Evolutionary conservation across 2,329 filamentous ascomycete genomes (phyloP).

Genomic region (Tetracladium maxilliforme): DNA sequence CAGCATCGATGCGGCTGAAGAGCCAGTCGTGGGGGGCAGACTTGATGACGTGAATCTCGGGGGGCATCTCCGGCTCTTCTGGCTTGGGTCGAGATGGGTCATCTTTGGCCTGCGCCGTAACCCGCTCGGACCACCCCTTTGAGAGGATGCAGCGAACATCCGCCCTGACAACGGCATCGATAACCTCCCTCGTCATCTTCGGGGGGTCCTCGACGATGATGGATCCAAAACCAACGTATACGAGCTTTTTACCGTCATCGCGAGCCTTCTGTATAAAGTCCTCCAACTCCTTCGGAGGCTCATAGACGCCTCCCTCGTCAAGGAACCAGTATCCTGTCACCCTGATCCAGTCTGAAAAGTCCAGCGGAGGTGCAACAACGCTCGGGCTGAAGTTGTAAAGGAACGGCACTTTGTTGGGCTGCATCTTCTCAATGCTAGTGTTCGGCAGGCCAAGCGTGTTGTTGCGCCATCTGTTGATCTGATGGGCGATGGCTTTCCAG

Average conservation of each 20-base stretch:
- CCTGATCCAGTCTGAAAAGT: constrained; percentile 95
- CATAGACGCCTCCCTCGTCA: constrained; percentile 55
- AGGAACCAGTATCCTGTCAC: constrained; percentile 98
- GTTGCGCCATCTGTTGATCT: constrained; percentile 88
- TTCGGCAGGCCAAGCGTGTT: constrained; percentile 62
- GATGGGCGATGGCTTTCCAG: constrained; percentile 83
- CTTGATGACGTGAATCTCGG: constrained; percentile 77
- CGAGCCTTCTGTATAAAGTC: constrained; percentile 77
- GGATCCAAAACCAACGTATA: constrained; percentile 94
- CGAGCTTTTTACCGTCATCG: constrained; percentile 72
- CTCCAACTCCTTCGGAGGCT: constrained; percentile 59
- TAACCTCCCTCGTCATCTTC: constrained; percentile 81
- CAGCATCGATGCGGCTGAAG: constrained; percentile 85
- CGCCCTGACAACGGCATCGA: constrained; percentile 79
- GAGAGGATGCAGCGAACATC: constrained; percentile 90
- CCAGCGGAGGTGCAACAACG: constrained; percentile 85
- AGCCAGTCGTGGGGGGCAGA: constrained; percentile 94
- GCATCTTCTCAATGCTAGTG: constrained; percentile 79
- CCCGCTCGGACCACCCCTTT: constrained; percentile 91
- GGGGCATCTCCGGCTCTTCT: constrained; percentile 53
- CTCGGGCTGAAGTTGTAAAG: constrained; percentile 92
- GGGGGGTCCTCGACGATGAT: constrained; percentile 86
- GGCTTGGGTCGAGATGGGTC: too few relatives aligned
- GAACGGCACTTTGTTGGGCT: constrained; percentile 95
- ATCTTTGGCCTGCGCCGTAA: constrained; percentile 39